Conservation (phyloP, 441 rosid species). For the Theobroma grandiflorum region DNA sequence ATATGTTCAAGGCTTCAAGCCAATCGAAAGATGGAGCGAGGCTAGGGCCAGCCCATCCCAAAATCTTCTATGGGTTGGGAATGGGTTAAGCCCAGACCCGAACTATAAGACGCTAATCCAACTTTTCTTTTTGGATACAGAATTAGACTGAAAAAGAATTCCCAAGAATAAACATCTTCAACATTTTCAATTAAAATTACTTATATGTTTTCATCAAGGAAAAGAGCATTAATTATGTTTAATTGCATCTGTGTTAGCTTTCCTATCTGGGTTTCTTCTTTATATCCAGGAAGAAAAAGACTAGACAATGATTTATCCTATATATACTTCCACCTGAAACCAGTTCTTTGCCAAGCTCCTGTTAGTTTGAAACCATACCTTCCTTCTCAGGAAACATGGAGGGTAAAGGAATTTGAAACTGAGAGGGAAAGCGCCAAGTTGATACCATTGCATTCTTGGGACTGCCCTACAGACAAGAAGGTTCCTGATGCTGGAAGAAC, state of each 20-base stretch:
- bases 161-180: neutral
- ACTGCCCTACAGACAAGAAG: slow-evolving; percentile 12
- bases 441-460: slow-evolving; percentile 24
- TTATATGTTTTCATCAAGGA: neutral
- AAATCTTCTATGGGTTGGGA: neutral
- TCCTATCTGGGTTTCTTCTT: neutral
- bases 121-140: neutral
- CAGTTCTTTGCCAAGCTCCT: neutral
- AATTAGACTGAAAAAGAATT: neutral
- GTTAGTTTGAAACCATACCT: neutral
- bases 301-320: neutral
- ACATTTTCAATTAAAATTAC: neutral
- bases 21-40: neutral
- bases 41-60: neutral
- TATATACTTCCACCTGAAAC: neutral
- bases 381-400: neutral
- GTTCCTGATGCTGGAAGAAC: neutral
- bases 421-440: slow-evolving; percentile 39
- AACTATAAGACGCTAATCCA: neutral
- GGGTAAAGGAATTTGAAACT: slow-evolving; percentile 12
- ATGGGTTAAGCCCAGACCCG: neutral
- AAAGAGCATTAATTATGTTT: neutral
- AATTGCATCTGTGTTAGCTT: neutral
- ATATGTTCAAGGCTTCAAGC: neutral
- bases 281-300: neutral